These are phyloP conservation scores for Xylaria grammica DNA, from an alignment of 495 filamentous ascomycete species.

Conservation along the genomic window DNA sequence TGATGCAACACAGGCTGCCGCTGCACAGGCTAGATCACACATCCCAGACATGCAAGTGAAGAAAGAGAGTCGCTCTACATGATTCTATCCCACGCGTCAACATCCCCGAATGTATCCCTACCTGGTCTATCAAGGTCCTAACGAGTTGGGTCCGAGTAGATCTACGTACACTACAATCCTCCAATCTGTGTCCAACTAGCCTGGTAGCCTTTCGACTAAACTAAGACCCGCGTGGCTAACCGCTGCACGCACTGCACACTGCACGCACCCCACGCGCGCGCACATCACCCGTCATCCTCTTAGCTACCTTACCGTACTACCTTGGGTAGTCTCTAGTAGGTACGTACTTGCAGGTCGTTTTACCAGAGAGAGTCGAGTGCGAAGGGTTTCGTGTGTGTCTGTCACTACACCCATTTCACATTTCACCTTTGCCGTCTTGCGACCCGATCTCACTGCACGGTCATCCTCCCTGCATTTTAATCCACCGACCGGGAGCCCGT, in stretches of 20 bases:
- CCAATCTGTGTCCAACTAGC: background rate
- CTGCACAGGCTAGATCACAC: too few relatives aligned
- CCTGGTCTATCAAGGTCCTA: background rate
- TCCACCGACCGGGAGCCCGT: background rate
- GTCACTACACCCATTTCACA: constrained; percentile 7
- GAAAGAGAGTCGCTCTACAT: too few relatives aligned
- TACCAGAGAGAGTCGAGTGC: too few relatives aligned
- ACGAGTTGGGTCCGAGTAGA: background rate
- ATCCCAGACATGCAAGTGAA: too few relatives aligned
- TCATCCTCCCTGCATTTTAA: constrained; percentile 6
- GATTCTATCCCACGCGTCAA: too few relatives aligned
- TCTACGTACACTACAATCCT: background rate
- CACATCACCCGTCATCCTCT: constrained; percentile 5
- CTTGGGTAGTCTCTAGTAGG: too few relatives aligned
- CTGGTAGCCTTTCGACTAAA: background rate
- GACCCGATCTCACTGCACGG: constrained; percentile 7
- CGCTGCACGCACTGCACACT: constrained; percentile 14
- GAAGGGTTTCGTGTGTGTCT: too few relatives aligned
- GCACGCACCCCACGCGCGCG: constrained; percentile 18
- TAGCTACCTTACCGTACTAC: background rate
- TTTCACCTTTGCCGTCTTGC: constrained; percentile 20
- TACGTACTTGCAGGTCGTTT: too few relatives aligned
- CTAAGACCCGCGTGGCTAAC: constrained; percentile 5
- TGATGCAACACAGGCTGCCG: too few relatives aligned
- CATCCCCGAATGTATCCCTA: background rate